Base-by-base conservation (phyloP, 176 grass and related monocot genomes). In the Bonia amplexicaulis region DNA sequence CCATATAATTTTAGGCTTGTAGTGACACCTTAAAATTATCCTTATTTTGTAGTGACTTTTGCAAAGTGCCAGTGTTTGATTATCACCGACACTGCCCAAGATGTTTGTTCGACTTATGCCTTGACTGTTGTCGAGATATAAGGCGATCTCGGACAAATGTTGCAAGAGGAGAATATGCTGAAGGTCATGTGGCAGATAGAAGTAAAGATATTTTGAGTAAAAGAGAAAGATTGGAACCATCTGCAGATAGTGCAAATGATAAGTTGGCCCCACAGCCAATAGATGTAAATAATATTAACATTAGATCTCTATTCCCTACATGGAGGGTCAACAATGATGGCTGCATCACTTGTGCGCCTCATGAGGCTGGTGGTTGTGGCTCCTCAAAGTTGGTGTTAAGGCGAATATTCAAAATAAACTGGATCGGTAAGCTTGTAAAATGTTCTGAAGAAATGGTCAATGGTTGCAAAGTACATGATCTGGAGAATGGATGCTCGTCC, bases 371-470 rank as follows among this genome's bases (percentile, higher is more conserved):
- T 78, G 96, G 96, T 53, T 99, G 96, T 76, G 93, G 93, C 33
- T 92, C 83, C 74, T 94, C 93, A 69, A 92, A 99, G 70, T 80
- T 99, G 81, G 77, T 94, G 62, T 91, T 98, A 80, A 89, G 96
- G 45, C 86, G 96, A n/a, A 86, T 98, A 92, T 93, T 98, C 45
- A 98, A 98, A 90, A 95, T 98, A 72, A 95, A 98, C 76, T 98
- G 96, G 96, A 93, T 98, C 55, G 82, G 87, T 74, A 98, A 98
- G 62, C 91, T 98, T 79, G 89, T 90, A 27, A 98, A 95, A 90
- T 73, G 80, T 78, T 89, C 96, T 29, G 93, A 98, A 73, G 96
- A 98, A 88, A 95, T 98, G 86, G 93, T 98, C 66, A 89, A 78
- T 73, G 93, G 96, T 53, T 98, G 96, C 83, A 95, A 73, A 87